A percentile compares a stretch with the other conserved stretches of the same genome.
Evolutionary conservation across 2,329 filamentous ascomycete genomes (phyloP).

Genomic region (Berkeleyomyces rouxiae): DNA sequence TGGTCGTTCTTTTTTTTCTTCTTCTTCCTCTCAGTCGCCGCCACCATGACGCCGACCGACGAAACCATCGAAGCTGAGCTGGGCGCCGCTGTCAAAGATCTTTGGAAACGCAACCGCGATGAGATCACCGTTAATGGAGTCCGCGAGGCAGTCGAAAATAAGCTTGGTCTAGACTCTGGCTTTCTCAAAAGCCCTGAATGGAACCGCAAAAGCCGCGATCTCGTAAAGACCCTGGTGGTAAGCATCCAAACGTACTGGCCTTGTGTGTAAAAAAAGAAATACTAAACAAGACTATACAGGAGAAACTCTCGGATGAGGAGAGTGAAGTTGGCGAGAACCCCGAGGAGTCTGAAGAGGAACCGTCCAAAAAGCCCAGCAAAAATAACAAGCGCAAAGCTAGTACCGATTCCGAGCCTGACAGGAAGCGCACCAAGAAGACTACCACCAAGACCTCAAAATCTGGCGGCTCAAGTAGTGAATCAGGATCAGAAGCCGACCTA

Average conservation of each 20-base stretch:
- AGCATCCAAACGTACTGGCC: conserved; percentile 17
- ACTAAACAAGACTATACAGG: background rate
- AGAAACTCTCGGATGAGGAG: background rate
- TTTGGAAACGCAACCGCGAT: conserved; percentile 28
- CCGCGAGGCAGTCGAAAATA: conserved; percentile 34
- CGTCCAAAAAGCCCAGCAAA: background rate
- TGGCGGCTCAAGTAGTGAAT: conserved; percentile 8
- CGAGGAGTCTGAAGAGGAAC: conserved; percentile 6
- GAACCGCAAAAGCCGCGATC: conserved; percentile 40
- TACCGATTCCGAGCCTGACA: conserved; percentile 16
- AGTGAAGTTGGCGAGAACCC: conserved; percentile 5
- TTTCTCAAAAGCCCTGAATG: conserved; percentile 35
- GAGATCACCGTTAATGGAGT: conserved; percentile 39
- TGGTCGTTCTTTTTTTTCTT: background rate
- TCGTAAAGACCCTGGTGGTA: conserved; percentile 42
- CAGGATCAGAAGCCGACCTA: conserved; percentile 2
- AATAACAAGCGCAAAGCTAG: conserved; percentile 21
- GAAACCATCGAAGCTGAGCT: conserved; percentile 30
- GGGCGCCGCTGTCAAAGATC: conserved; percentile 27
- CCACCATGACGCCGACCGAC: conserved; percentile 26
- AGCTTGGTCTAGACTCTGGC: conserved; percentile 30
- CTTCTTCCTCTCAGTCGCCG: background rate
- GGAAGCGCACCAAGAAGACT: conserved; percentile 14
- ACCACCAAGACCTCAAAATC: background rate
- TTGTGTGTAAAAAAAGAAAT: background rate